phyloP scores from a whole-genome alignment of 257 asterid genomes.

The Solanum piurae region DNA sequence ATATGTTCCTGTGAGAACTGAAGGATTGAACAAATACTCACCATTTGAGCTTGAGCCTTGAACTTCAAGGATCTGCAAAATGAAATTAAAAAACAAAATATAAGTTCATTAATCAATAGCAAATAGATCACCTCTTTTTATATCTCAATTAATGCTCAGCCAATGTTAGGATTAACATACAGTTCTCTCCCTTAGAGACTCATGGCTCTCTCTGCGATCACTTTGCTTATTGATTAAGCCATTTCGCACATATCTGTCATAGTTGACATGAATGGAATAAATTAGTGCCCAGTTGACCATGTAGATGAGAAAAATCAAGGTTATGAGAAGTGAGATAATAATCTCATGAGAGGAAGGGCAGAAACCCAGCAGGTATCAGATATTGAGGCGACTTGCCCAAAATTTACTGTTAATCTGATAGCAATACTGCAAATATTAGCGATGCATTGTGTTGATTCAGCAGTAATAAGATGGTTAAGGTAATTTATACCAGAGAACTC shows the following conservation, averaged over 20 bases:
- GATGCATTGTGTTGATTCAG: background rate
- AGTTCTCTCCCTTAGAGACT: slow-evolving; percentile 16
- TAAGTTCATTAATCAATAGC: background rate
- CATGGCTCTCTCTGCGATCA: slow-evolving; percentile 10
- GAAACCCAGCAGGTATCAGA: background rate
- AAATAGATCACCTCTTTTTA: background rate
- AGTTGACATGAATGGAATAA: slow-evolving; percentile 6
- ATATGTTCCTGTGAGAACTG: background rate
- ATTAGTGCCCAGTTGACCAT: background rate
- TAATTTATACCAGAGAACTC: background rate
- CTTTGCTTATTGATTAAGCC: slow-evolving; percentile 20
- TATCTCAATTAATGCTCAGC: background rate
- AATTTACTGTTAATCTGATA: background rate
- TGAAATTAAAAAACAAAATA: background rate
- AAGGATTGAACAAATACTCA: slow-evolving; percentile 28
- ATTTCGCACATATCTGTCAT: slow-evolving; percentile 36
- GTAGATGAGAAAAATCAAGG: background rate
- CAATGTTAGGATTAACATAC: slow-evolving; percentile 27
- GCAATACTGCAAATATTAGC: background rate
- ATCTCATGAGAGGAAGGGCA: background rate
- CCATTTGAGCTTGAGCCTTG: slow-evolving; percentile 35
- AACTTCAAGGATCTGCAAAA: slow-evolving; percentile 38
- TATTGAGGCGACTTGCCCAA: background rate
- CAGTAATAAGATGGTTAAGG: background rate
- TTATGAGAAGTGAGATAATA: background rate